Conservation (phyloP, 495 filamentous ascomycete genomes). For the Tuber calosporum region DNA sequence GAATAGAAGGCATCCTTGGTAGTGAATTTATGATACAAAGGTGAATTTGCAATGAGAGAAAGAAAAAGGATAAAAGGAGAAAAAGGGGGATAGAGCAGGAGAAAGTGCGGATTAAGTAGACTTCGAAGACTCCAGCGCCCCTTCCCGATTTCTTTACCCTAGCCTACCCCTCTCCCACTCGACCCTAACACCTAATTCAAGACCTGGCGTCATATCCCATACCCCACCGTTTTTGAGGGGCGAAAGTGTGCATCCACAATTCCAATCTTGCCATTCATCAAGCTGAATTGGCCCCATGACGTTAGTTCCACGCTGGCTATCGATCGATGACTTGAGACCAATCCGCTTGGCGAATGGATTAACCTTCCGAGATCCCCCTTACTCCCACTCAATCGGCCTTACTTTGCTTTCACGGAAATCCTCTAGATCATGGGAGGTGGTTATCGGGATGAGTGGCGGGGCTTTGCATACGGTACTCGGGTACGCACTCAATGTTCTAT, state of each 20-base stretch:
- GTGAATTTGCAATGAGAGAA: background rate
- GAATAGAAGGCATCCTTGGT: constrained; percentile 23
- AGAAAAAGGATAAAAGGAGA: background rate
- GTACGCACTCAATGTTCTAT: no score
- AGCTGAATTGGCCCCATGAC: background rate
- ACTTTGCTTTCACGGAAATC: background rate
- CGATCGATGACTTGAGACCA: background rate
- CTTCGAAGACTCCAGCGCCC: background rate
- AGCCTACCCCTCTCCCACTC: background rate
- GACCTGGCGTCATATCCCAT: background rate
- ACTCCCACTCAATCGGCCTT: background rate
- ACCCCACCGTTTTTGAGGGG: background rate
- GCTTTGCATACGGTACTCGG: no score
- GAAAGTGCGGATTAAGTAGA: background rate
- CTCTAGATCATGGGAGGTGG: background rate
- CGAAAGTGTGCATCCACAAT: background rate
- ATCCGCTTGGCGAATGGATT: background rate
- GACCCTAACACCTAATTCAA: background rate
- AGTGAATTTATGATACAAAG: background rate
- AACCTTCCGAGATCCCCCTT: background rate
- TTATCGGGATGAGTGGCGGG: no score
- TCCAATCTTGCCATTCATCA: background rate
- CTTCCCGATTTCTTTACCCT: background rate
- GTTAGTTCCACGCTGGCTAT: background rate
- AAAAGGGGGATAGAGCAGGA: background rate